These are phyloP conservation scores for Senecio squalidus DNA, from an alignment of 140 eudicot species.

Conservation along the genomic window DNA sequence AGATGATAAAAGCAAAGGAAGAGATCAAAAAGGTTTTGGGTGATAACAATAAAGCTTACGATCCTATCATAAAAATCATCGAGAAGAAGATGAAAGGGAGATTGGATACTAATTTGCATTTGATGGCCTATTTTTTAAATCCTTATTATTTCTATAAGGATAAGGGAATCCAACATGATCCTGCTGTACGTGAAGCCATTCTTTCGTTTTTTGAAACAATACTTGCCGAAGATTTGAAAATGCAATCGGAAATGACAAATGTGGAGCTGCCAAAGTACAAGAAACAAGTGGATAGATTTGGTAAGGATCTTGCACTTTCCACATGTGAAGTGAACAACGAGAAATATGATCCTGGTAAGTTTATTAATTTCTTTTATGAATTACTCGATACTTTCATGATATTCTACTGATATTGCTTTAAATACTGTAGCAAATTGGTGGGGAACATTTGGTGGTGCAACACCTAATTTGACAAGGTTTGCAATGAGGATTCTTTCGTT, in stretches of 20 bases:
- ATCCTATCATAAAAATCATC: neutral
- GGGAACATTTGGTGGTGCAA: neutral
- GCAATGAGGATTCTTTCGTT: conserved; percentile 3
- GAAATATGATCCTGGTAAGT: neutral
- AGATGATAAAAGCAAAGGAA: neutral
- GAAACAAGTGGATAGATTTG: neutral
- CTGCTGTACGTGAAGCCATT: neutral
- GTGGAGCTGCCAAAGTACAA: neutral
- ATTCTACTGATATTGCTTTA: neutral
- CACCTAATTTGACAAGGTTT: neutral
- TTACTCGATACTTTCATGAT: neutral
- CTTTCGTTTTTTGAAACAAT: neutral
- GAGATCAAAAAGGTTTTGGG: neutral
- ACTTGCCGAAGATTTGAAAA: neutral
- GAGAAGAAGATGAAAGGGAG: neutral
- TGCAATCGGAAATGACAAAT: neutral
- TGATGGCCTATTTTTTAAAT: neutral
- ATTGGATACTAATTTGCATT: neutral
- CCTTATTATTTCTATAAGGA: neutral
- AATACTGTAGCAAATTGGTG: neutral
- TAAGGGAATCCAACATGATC: neutral
- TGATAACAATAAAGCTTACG: neutral
- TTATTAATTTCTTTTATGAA: neutral
- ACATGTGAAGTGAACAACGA: neutral
- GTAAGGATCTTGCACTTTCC: neutral